Percentiles rank a stretch among this genome's conserved stretches.
phyloP scores from a whole-genome alignment of 768 basidiomycete genomes.

The Cyclocybe cylindracea region DNA sequence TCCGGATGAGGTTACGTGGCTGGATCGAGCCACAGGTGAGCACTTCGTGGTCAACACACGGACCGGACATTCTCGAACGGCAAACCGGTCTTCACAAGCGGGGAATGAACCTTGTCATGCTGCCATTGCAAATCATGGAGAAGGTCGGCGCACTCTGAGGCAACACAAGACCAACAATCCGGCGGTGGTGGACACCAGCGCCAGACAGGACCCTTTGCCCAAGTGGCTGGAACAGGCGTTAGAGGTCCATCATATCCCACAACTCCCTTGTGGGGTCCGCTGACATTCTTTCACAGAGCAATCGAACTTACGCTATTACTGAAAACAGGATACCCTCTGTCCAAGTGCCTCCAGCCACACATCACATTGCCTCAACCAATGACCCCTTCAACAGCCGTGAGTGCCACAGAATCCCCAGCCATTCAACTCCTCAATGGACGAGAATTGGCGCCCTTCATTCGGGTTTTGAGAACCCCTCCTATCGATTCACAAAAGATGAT shows the following conservation, averaged over 20 bases:
- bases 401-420: constrained; percentile 10
- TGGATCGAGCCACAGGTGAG: constrained; percentile 62
- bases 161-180: constrained; percentile 20
- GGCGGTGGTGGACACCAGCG: constrained; percentile 8
- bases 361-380: constrained; percentile 8
- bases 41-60: constrained; percentile 62
- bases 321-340: constrained; percentile 49
- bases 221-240: constrained; percentile 67
- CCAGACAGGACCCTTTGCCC: constrained; percentile 38
- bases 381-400: constrained; percentile 7
- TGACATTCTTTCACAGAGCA: constrained; percentile 41
- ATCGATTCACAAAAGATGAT: constrained; percentile 38
- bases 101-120: constrained; percentile 6
- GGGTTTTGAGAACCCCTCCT: constrained; percentile 13
- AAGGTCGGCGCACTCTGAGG: constrained; percentile 26
- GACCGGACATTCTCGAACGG: constrained; percentile 62
- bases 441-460: constrained; percentile 10
- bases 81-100: constrained; percentile 5
- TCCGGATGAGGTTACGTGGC: constrained; percentile 50
- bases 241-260: constrained; percentile 34
- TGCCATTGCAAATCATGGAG: neutral
- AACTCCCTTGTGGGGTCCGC: constrained; percentile 3
- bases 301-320: constrained; percentile 51
- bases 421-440: constrained; percentile 7
- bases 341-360: constrained; percentile 16